Evolutionary conservation across 345 rosid species (phyloP).

Genomic region (Brassica rapa): DNA sequence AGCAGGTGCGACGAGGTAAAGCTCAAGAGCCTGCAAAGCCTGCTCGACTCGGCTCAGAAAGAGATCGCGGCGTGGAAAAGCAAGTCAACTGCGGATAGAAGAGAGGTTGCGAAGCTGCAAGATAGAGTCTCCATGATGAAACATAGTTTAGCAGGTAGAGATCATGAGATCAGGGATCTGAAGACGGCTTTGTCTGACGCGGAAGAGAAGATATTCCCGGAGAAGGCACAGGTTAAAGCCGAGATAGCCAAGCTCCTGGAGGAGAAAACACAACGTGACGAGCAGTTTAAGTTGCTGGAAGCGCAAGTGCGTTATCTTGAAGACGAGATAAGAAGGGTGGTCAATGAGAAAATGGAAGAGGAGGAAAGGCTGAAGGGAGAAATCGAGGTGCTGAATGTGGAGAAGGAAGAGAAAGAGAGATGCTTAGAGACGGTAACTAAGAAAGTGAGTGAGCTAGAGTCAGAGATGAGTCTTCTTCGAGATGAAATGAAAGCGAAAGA

Average conservation of each 20-base stretch:
- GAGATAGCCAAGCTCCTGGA: conserved; percentile 60
- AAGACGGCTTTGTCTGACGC: conserved; percentile 65
- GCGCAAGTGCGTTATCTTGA: conserved; percentile 57
- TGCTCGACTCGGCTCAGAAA: conserved; percentile 57
- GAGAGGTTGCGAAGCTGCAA: conserved; percentile 57
- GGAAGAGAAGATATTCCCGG: conserved; percentile 69
- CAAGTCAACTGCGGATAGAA: conserved; percentile 60
- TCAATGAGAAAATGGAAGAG: conserved; percentile 49
- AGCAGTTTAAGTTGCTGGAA: conserved; percentile 65
- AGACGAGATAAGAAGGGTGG: conserved; percentile 57
- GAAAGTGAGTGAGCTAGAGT: conserved; percentile 34
- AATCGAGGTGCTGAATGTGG: conserved; percentile 48
- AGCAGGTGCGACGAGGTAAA: conserved; percentile 35
- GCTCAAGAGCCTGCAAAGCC: conserved; percentile 45
- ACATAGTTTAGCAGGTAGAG: conserved; percentile 71
- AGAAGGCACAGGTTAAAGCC: conserved; percentile 67
- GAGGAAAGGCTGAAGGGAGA: conserved; percentile 47
- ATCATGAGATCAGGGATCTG: conserved; percentile 65
- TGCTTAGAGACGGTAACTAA: conserved; percentile 41
- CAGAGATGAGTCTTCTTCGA: conserved; percentile 33
- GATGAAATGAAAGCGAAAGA: conserved; percentile 22
- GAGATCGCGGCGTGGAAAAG: conserved; percentile 58
- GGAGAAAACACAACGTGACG: conserved; percentile 46
- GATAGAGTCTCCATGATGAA: conserved; percentile 58
- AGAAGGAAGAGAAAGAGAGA: conserved; percentile 43